These are phyloP conservation scores for Pestalotiopsis sp. DNA, from an alignment of 2,329 filamentous ascomycete genomes.

Conservation along the genomic window DNA sequence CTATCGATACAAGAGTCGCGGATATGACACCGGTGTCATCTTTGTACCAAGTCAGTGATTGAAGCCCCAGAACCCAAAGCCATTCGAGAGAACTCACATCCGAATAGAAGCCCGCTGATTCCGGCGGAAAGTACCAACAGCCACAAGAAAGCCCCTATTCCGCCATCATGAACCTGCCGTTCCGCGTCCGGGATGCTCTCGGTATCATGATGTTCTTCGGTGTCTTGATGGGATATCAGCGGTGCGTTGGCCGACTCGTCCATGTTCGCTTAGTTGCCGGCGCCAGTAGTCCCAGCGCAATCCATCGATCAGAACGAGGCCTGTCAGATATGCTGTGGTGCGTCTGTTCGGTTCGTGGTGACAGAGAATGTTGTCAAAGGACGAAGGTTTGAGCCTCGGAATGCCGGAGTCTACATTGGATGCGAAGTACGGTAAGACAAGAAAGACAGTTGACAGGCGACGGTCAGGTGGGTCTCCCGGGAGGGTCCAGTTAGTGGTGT, in stretches of 20 bases:
- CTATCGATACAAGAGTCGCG: slow-evolving; percentile 67
- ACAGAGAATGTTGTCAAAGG: not conserved
- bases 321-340: not conserved
- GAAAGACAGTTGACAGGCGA: not conserved
- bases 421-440: not conserved
- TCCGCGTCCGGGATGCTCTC: slow-evolving; percentile 7
- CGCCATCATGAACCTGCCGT: slow-evolving; percentile 6
- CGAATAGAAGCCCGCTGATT: slow-evolving; percentile 70
- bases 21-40: slow-evolving; percentile 73
- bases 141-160: slow-evolving; percentile 57
- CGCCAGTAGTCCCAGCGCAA: not conserved
- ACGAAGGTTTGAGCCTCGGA: not conserved
- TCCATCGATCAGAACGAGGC: not conserved
- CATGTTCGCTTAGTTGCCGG: slow-evolving; percentile 17
- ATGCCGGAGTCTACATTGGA: not conserved
- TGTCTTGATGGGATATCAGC: slow-evolving; percentile 25
- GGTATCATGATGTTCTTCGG: slow-evolving; percentile 15
- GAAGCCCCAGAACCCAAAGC: not conserved
- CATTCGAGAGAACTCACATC: slow-evolving; percentile 52
- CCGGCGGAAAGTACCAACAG: slow-evolving; percentile 66
- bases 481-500: not conserved
- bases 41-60: slow-evolving; percentile 28
- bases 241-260: slow-evolving; percentile 23
- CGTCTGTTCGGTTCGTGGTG: not conserved
- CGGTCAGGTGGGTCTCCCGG: not conserved